Conservation (phyloP, 2,329 filamentous ascomycete genomes). For the Ophiostoma triangulosporum region DNA sequence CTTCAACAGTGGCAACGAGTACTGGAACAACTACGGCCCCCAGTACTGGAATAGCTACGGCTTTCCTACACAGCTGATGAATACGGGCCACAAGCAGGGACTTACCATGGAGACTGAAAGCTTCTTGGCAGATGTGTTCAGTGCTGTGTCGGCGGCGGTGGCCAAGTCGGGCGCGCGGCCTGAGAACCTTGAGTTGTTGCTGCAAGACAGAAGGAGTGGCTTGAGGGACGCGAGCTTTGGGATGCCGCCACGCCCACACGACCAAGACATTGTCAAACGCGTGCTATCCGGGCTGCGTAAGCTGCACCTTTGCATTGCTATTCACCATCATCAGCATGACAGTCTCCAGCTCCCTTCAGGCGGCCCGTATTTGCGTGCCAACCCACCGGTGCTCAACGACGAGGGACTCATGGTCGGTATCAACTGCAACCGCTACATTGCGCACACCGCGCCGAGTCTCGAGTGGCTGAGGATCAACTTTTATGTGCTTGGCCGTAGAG, state of each 20-base stretch:
- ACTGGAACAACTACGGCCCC: conserved; percentile 34
- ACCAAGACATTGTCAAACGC: no score
- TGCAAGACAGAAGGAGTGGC: not conserved
- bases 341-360: no score
- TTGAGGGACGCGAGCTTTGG: not conserved
- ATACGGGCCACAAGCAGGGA: no score
- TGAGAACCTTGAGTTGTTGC: no score
- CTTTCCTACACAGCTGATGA: not conserved
- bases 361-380: no score
- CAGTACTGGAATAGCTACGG: conserved; percentile 45
- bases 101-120: not conserved
- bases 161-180: not conserved
- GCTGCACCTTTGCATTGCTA: no score
- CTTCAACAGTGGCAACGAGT: conserved; percentile 14
- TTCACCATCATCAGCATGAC: conserved; percentile 26
- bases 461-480: conserved; percentile 42
- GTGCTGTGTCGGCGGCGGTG: not conserved
- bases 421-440: no score
- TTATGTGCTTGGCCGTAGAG: not conserved
- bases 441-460: conserved; percentile 24
- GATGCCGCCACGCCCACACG: not conserved
- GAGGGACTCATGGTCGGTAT: not conserved
- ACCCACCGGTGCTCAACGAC: not conserved
- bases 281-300: no score
- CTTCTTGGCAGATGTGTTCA: not conserved